A percentile compares a stretch with the other conserved stretches of the same genome.
phyloP scores from a whole-genome alignment of 495 filamentous ascomycete genomes.

The Neurospora tetraspora region DNA sequence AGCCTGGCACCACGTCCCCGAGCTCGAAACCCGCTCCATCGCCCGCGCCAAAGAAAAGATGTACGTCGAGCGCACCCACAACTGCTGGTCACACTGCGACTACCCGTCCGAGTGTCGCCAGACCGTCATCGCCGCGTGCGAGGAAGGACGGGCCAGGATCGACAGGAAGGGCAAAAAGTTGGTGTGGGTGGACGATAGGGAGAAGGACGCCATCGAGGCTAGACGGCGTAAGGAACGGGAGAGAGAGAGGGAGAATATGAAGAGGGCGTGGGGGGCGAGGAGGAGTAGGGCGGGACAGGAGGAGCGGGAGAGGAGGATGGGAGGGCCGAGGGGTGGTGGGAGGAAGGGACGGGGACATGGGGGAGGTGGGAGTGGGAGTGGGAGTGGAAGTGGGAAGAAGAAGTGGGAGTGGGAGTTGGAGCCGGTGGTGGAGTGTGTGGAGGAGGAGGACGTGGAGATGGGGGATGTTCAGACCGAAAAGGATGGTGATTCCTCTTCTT shows the following conservation, averaged over 20 bases:
- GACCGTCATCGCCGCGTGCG: slow-evolving; percentile 2
- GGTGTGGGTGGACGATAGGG: not conserved
- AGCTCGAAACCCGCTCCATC: not conserved
- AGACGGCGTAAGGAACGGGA: not conserved
- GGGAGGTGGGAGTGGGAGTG: not conserved
- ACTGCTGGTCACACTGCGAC: slow-evolving; percentile 35
- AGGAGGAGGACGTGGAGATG: not conserved
- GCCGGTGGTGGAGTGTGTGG: not conserved
- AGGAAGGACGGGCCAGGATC: not conserved
- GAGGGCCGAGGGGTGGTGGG: not conserved
- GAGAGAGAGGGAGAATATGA: not conserved
- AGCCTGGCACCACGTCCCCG: not conserved
- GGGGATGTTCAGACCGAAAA: not conserved
- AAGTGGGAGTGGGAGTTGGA: not conserved
- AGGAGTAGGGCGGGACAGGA: not conserved
- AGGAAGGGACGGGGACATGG: not conserved
- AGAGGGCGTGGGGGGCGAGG: not conserved
- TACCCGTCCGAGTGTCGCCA: slow-evolving; percentile 34
- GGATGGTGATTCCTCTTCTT: not conserved
- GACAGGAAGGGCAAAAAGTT: not conserved
- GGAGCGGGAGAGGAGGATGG: not conserved
- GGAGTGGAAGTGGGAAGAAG: not conserved
- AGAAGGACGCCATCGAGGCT: not conserved
- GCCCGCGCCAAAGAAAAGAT: slow-evolving; percentile 14
- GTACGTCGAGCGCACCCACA: slow-evolving; percentile 15